A percentile compares a stretch with the other conserved stretches of the same genome.
Evolutionary conservation across 2,329 filamentous ascomycete species (phyloP).

Genomic region (Sporothrix pseudoabietina): DNA sequence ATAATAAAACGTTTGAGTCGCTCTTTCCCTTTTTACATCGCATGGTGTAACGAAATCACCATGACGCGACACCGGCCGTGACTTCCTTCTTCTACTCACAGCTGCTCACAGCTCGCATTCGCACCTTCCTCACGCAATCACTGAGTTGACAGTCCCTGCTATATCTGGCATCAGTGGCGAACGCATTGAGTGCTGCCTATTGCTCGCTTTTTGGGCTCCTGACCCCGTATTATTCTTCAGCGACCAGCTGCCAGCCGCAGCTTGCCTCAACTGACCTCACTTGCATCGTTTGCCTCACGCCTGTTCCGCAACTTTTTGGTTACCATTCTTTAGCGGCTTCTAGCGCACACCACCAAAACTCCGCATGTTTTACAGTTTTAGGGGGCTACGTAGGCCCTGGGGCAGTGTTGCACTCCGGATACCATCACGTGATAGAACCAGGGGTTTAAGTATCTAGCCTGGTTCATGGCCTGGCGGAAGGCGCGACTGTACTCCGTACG

Average conservation of each 20-base stretch:
- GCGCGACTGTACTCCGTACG: background rate
- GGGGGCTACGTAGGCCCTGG: conserved; percentile 2
- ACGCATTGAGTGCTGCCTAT: conserved; percentile 8
- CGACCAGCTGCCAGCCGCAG: background rate
- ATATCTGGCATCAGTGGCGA: conserved; percentile 15
- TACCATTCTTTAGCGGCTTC: background rate
- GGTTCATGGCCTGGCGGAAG: background rate
- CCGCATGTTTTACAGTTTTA: conserved; percentile 17
- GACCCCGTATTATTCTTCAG: background rate
- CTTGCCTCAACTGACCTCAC: background rate
- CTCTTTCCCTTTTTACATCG: background rate
- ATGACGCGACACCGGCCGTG: background rate
- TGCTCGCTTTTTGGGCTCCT: background rate
- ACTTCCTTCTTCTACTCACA: background rate
- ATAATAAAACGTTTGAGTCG: background rate
- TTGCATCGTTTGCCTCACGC: background rate
- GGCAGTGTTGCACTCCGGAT: background rate
- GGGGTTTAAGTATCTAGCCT: conserved; percentile 14
- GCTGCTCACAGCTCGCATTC: background rate
- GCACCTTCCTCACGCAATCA: background rate
- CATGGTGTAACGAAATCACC: background rate
- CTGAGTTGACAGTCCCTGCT: background rate
- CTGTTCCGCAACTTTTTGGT: background rate
- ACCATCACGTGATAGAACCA: conserved; percentile 1
- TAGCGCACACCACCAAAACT: background rate